Percentiles rank a stretch among this genome's conserved stretches.
Evolutionary conservation across 768 basidiomycete species (phyloP).

Genomic region (Russula vinacea): DNA sequence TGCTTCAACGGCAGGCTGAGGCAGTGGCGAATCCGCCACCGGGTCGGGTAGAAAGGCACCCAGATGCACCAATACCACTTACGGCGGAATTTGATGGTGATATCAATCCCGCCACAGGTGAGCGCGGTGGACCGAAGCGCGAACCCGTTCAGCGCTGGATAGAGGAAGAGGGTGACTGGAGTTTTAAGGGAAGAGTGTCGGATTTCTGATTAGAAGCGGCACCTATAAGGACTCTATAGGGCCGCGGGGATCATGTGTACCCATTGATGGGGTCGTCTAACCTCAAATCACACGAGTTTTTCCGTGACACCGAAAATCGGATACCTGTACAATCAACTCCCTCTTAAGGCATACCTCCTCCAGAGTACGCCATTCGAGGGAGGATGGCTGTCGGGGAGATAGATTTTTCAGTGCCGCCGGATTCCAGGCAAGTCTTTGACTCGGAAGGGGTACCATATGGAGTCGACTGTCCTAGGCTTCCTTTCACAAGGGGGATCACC

Average conservation of each 20-base stretch:
- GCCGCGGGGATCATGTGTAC: neutral
- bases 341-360: too few species aligned
- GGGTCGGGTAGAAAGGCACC: slow-evolving; percentile 52
- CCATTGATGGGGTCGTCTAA: too few species aligned
- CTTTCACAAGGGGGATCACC: too few species aligned
- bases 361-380: too few species aligned
- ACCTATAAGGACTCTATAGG: neutral
- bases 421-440: too few species aligned
- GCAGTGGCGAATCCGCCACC: slow-evolving; percentile 33
- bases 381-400: too few species aligned
- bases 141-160: slow-evolving; percentile 72
- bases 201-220: slow-evolving; percentile 55
- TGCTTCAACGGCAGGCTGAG: slow-evolving; percentile 65
- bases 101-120: slow-evolving; percentile 77
- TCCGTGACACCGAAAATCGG: neutral
- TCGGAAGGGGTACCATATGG: too few species aligned
- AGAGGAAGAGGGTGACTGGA: slow-evolving; percentile 73
- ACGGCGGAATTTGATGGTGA: slow-evolving; percentile 77
- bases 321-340: neutral
- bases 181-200: slow-evolving; percentile 83
- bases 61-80: slow-evolving; percentile 60
- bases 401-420: too few species aligned
- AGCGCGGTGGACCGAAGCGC: slow-evolving; percentile 80
- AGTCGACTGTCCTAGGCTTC: too few species aligned
- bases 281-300: neutral